Evolutionary conservation across 257 asterid genomes (phyloP).

Genomic region (Osmanthus fragrans): DNA sequence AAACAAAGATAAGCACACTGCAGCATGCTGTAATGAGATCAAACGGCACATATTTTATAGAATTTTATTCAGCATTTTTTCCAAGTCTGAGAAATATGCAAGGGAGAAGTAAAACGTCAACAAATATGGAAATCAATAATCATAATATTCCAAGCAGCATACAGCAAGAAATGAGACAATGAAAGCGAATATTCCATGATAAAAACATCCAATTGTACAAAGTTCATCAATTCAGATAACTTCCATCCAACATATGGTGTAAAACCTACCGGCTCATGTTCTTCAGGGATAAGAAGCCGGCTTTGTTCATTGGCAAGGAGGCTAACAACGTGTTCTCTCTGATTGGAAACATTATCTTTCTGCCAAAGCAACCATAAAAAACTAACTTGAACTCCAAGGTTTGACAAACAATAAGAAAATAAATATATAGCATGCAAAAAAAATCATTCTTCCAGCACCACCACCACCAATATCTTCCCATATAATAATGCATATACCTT

Average conservation of each 20-base stretch:
- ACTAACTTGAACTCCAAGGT: constrained; percentile 13
- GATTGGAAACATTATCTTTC: constrained; percentile 91
- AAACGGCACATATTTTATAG: constrained; percentile 10
- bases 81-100: background rate
- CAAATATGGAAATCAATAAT: background rate
- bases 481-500: background rate
- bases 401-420: constrained; percentile 3
- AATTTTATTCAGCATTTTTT: constrained; percentile 17
- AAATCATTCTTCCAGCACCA: constrained; percentile 9
- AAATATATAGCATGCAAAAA: constrained; percentile 6
- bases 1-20: background rate
- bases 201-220: background rate
- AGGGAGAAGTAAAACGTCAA: constrained; percentile 15
- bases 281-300: constrained; percentile 77
- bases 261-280: constrained; percentile 76
- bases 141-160: background rate
- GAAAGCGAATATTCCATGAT: background rate
- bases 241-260: constrained; percentile 16
- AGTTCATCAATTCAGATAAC: constrained; percentile 9
- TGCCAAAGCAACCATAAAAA: constrained; percentile 40
- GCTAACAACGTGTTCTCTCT: constrained; percentile 88
- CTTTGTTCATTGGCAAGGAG: constrained; percentile 96
- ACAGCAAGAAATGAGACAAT: constrained; percentile 11
- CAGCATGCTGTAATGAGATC: background rate
- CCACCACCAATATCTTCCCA: background rate